Conservation (phyloP, 768 basidiomycete genomes). For the Cantharellus anzutake region DNA sequence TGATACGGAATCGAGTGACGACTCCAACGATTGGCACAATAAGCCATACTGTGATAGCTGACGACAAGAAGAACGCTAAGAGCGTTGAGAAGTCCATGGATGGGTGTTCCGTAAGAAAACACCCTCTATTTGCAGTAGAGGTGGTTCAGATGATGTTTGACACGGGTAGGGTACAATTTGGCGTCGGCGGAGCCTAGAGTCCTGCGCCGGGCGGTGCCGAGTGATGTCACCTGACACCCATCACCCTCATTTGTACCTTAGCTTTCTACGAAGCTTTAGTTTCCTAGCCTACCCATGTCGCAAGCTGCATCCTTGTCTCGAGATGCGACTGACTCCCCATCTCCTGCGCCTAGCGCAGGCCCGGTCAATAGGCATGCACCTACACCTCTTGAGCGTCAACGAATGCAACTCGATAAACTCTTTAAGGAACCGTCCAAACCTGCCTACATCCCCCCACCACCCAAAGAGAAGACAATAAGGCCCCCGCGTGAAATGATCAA, state of each 20-base stretch:
- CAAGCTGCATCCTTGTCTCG: no score
- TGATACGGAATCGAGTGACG: conserved; percentile 31
- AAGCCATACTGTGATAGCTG: not conserved
- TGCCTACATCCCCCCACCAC: conserved; percentile 57
- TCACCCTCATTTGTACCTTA: no score
- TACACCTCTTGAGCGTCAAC: conserved; percentile 33
- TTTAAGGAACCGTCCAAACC: conserved; percentile 79
- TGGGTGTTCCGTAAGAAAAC: no score
- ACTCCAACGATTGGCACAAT: conserved; percentile 7
- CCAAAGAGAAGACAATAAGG: conserved; percentile 65
- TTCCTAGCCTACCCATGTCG: no score
- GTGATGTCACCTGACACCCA: no score
- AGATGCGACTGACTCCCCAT: not conserved
- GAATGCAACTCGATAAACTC: conserved; percentile 62
- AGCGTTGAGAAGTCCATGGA: not conserved
- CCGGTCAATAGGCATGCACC: conserved; percentile 21
- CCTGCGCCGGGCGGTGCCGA: no score
- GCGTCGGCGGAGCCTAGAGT: no score
- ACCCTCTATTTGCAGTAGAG: no score
- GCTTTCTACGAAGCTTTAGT: no score
- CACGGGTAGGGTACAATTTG: no score
- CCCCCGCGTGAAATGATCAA: conserved; percentile 79
- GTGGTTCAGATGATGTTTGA: no score
- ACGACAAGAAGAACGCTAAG: not conserved
- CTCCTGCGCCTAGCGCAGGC: not conserved